These are phyloP conservation scores for Stentor coeruleus DNA, from an alignment of 73 alveolate species.

Conservation along the genomic window DNA sequence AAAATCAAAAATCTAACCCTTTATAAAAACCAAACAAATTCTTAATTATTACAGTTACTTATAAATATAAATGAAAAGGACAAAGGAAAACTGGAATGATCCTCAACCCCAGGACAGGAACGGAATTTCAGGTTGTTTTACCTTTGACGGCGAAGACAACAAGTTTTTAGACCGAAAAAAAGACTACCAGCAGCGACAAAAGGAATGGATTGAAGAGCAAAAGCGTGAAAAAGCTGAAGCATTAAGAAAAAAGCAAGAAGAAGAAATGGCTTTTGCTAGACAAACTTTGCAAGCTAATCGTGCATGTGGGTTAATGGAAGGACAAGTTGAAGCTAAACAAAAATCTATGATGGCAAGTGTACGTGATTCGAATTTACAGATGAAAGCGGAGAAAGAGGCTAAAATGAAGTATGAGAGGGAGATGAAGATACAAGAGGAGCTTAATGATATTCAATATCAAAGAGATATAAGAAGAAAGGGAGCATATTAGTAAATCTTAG, in stretches of 20 bases:
- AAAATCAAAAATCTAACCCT: not conserved
- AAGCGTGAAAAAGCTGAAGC: not conserved
- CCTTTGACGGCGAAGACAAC: slow-evolving; percentile 21
- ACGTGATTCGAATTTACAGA: not conserved
- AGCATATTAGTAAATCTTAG: not conserved
- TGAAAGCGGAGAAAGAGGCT: not conserved
- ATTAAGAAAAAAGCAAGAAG: not conserved
- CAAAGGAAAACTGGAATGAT: slow-evolving; percentile 21
- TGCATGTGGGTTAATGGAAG: not conserved
- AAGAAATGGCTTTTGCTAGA: not conserved
- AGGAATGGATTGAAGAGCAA: slow-evolving; percentile 17
- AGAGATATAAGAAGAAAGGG: not conserved
- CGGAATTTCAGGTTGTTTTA: not conserved
- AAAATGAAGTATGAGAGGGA: not conserved
- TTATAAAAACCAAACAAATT: not conserved
- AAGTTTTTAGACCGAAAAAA: not conserved
- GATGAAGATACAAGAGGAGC: not conserved
- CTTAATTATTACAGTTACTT: not conserved
- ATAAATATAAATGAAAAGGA: slow-evolving; percentile 12
- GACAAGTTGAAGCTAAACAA: not conserved
- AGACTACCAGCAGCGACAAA: not conserved
- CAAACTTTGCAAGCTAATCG: slow-evolving; percentile 9
- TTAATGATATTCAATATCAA: not conserved
- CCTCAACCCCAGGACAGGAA: slow-evolving; percentile 4
- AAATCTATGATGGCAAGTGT: slow-evolving; percentile 9